These are phyloP conservation scores for Cystobasidium ongulense DNA, from an alignment of 768 basidiomycete genomes.

Conservation along the genomic window DNA sequence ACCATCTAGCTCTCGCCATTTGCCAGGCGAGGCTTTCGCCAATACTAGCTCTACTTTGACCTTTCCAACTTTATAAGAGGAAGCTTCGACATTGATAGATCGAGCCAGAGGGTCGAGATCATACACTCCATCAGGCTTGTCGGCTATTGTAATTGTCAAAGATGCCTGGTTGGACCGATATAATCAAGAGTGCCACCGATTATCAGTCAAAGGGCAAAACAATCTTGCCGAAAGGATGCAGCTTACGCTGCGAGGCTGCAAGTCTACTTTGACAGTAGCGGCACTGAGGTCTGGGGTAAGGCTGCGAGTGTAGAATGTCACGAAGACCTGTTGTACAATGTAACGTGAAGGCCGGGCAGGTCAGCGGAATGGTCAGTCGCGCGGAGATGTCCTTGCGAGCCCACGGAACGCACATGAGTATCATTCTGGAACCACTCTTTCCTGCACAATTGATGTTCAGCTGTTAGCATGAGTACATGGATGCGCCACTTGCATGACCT, in stretches of 20 bases:
- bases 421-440: constrained; percentile 3
- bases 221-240: background rate
- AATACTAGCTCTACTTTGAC: constrained; percentile 83
- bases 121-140: constrained; percentile 38
- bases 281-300: background rate
- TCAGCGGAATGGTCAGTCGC: background rate
- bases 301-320: background rate
- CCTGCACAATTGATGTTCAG: constrained; percentile 36
- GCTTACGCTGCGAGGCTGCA: background rate
- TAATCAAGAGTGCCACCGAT: background rate
- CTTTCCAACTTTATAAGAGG: constrained; percentile 63
- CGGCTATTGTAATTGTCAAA: constrained; percentile 37
- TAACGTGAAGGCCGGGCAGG: background rate
- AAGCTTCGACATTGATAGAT: constrained; percentile 60
- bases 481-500: background rate
- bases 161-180: constrained; percentile 32
- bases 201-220: background rate
- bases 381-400: background rate
- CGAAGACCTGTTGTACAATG: background rate
- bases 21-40: constrained; percentile 56
- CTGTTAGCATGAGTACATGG: background rate
- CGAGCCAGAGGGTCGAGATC: constrained; percentile 69
- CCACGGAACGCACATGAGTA: background rate
- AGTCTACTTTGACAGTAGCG: background rate
- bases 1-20: constrained; percentile 70